Evolutionary conservation across 2,329 filamentous ascomycete genomes (phyloP), one percentile per base, ranked within the genome.

Genomic region (Calycina herbarum): DNA sequence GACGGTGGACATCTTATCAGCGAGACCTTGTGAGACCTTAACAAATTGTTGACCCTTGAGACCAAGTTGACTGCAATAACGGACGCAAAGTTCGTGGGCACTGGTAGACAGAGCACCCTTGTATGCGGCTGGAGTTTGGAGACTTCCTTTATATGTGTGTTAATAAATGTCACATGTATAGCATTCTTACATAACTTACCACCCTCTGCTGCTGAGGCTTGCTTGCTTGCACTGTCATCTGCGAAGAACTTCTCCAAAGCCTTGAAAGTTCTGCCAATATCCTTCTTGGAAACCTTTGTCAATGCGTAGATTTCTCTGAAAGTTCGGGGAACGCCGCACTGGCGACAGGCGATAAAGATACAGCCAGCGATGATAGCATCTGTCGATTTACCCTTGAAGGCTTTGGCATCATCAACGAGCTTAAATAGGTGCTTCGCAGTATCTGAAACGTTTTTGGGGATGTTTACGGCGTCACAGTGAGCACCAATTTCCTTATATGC

Each of bases 201-300:
- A 79, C 86, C 82, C 81, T 82, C 76, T 79, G 81, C 72, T 80
- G 79, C 78, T 73, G 68, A 82, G 81, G 64, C 76, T 74, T 51
- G 82, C 69, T 83, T 83, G 73, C 87, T 84, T 64, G 86, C 81
- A 70, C 89, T 88, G 74, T 92, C 85, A 73, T 89, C 89, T 74
- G 89, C 88, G 75, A 98, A 85, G 79, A 96, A 97, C 72, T 89
- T 88, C 80, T 98, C 94, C 57, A 99, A 84, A 65, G 88, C 83
- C 82, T 99, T 99, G 85, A 97, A 99, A 29, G 94, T 94, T 65
- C 94, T 85, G 27, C 95, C 95, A 69, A 99, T 97, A 76, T 99
- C 96, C 81, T 98, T 98, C 82, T 98, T 97, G 67, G 90, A 89
- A 33, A 99, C 94, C 72, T 92, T 92, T 8, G 95, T 99, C 77